A percentile compares a stretch with the other conserved stretches of the same genome.
phyloP scores from a whole-genome alignment of 495 filamentous ascomycete genomes.

The Umbilicaria muhlenbergii region DNA sequence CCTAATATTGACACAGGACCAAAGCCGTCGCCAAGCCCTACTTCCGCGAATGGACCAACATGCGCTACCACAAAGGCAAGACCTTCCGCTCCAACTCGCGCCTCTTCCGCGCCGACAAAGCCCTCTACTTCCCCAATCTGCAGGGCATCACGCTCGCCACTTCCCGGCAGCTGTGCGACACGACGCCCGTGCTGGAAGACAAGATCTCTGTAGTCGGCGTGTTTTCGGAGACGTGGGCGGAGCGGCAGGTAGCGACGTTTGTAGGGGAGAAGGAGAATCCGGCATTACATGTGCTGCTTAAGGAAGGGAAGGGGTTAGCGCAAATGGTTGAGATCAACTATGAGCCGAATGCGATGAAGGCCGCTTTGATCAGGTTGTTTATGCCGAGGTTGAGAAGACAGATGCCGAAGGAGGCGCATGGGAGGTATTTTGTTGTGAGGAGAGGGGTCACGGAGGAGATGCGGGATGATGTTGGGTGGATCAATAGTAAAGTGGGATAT shows the following conservation, averaged over 20 bases:
- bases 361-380: constrained; percentile 55
- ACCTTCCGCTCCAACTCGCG: constrained; percentile 66
- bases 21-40: constrained; percentile 60
- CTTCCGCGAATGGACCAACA: constrained; percentile 81
- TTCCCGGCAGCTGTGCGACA: constrained; percentile 36
- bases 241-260: constrained; percentile 63
- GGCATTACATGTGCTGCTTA: constrained; percentile 37
- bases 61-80: constrained; percentile 72
- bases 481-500: constrained; percentile 87
- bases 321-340: constrained; percentile 78
- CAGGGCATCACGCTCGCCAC: constrained; percentile 54
- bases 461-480: constrained; percentile 59
- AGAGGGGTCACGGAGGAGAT: constrained; percentile 60
- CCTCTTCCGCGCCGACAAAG: constrained; percentile 56
- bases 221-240: constrained; percentile 71
- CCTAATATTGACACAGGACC: constrained; percentile 17
- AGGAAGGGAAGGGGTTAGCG: constrained; percentile 28
- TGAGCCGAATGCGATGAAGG: constrained; percentile 67
- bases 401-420: constrained; percentile 44
- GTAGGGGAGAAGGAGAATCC: constrained; percentile 46
- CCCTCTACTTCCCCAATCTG: constrained; percentile 90
- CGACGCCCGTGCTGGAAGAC: constrained; percentile 53
- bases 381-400: constrained; percentile 40
- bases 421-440: constrained; percentile 68
- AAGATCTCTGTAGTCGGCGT: constrained; percentile 64